phyloP scores from a whole-genome alignment of 306 rosid genomes.

The Casuarina glauca region DNA sequence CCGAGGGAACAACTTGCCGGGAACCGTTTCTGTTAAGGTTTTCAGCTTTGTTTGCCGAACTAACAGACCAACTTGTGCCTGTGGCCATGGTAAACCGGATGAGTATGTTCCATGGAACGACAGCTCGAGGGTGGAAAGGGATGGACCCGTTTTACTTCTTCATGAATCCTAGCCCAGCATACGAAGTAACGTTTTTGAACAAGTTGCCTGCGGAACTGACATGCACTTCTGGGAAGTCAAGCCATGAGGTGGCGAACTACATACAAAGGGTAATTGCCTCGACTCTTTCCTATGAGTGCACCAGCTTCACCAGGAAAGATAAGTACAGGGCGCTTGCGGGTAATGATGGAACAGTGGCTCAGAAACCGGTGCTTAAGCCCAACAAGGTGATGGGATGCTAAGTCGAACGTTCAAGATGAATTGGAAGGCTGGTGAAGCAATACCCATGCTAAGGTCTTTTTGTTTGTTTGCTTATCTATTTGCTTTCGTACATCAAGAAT shows the following conservation, averaged over 20 bases:
- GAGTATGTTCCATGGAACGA: constrained; percentile 94
- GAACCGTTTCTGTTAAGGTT: constrained; percentile 75
- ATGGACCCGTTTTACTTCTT: constrained; percentile 92
- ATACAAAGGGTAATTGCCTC: constrained; percentile 81
- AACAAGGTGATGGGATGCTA: not conserved
- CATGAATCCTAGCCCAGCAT: constrained; percentile 84
- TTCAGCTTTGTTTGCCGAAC: constrained; percentile 69
- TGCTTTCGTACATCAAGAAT: not conserved
- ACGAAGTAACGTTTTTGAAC: constrained; percentile 72
- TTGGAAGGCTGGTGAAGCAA: no score
- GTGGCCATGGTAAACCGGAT: constrained; percentile 84
- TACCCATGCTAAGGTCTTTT: no score
- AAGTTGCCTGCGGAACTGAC: constrained; percentile 69
- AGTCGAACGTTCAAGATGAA: no score
- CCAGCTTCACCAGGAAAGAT: constrained; percentile 68
- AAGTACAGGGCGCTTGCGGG: constrained; percentile 83
- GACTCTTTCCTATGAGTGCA: constrained; percentile 70
- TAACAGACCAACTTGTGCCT: constrained; percentile 77
- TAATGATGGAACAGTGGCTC: constrained; percentile 64
- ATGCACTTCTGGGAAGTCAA: constrained; percentile 50
- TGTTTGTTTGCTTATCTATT: no score
- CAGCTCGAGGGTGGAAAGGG: constrained; percentile 86
- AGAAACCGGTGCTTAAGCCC: constrained; percentile 30
- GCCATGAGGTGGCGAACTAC: constrained; percentile 86
- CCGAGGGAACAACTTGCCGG: constrained; percentile 83